Evolutionary conservation across 768 basidiomycete genomes (phyloP), one percentile per base, ranked within the genome.

Genomic region (Boletus sp.): DNA sequence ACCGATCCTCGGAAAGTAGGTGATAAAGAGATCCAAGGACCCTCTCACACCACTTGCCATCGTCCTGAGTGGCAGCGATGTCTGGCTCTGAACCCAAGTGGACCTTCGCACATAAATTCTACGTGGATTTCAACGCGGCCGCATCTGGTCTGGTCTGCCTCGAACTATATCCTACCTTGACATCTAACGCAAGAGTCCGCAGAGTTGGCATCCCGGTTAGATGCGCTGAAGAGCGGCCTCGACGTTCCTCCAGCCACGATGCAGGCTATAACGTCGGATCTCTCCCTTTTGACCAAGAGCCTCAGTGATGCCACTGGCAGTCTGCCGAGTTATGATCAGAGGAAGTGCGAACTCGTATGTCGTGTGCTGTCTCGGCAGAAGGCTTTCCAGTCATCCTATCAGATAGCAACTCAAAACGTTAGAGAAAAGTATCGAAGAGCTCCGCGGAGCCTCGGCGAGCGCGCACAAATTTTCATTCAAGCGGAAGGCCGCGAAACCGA

Each of bases 401-500:
- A 47, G 54, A 50, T 35, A 94, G 91, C 86, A 86, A 82, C 69
- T 92, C 54, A 85, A 83, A 66, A 70, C 70, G 5, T 68, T 92
- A 10, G 89, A 90, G 68, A 75, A 73, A 52, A 67, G 74, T 10
- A 59, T 90, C 3, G 80, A 87, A 54, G 73, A 75, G 1, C 69
- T 87, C 7, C 78, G 85, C 18, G 67, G 74, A 4, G 67, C 76
- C 7, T 70, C 76, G 3, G 64, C 71, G 10, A 76, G 80, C 2
- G 84, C 83, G 64, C 64, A 84, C 1, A 89, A 83, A 57, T 95
- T 94, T 63, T 67, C 80, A 2, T 87, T 94, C 77, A 90, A 85
- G 60, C 77, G 79, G 6, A 80, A 73, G 56, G 57, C 63, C 3
- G 63, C 70, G n/a, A 55, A 71, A 50, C n/a, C 64, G 8, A 64